These are phyloP conservation scores for Pichia occidentalis DNA, from an alignment of 805 yeast species.

Conservation along the genomic window DNA sequence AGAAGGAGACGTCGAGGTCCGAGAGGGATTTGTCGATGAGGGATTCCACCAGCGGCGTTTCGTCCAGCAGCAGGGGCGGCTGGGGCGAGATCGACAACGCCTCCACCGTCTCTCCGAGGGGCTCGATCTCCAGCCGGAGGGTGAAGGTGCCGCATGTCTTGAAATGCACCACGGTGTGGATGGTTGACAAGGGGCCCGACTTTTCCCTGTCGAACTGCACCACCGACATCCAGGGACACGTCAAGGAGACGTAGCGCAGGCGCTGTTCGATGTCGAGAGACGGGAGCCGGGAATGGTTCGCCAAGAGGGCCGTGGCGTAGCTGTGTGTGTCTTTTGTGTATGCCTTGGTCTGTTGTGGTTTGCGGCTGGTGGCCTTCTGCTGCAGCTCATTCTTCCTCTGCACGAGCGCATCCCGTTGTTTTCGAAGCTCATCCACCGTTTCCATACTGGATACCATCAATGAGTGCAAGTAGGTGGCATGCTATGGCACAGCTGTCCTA, in stretches of 20 bases:
- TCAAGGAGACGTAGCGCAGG: constrained; percentile 17
- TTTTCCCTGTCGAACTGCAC: not conserved
- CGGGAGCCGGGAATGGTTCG: constrained; percentile 23
- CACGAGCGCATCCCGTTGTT: not conserved
- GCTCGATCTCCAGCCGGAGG: not conserved
- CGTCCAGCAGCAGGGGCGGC: constrained; percentile 1
- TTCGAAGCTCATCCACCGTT: not conserved
- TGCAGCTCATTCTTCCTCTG: not conserved
- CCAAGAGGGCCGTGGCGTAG: constrained; percentile 1
- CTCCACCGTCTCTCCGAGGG: too few relatives aligned
- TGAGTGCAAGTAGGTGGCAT: too few relatives aligned
- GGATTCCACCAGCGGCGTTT: not conserved
- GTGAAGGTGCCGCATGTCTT: constrained; percentile 1
- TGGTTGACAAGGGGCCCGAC: not conserved
- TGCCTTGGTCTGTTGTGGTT: not conserved
- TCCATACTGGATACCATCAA: too few relatives aligned
- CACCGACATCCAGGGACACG: constrained; percentile 24
- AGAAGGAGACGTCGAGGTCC: not conserved
- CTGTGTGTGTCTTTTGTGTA: not conserved
- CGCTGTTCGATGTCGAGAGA: constrained; percentile 24
- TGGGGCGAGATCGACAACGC: too few relatives aligned
- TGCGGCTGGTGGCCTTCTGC: not conserved
- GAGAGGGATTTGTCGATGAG: not conserved
- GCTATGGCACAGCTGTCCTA: too few relatives aligned
- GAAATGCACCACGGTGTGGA: not conserved